A percentile compares a stretch with the other conserved stretches of the same genome.
These are phyloP conservation scores for Leucaena leucocephala DNA, from an alignment of 306 rosid species.

Conservation along the genomic window DNA sequence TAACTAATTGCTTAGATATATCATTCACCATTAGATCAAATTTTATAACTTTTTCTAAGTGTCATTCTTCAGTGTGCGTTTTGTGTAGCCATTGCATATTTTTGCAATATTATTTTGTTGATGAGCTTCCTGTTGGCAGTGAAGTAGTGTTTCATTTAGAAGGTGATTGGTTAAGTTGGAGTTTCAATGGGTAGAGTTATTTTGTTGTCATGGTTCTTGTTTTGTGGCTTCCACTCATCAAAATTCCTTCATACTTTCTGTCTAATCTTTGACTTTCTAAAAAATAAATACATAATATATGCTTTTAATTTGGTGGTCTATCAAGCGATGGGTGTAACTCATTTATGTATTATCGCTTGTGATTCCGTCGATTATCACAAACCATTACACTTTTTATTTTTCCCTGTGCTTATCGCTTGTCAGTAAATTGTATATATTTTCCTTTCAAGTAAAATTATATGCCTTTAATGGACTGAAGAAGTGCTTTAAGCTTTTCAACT, in stretches of 20 bases:
- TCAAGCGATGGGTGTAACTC: constrained; percentile 16
- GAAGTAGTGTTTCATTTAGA: constrained; percentile 20
- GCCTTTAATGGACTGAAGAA: constrained; percentile 24
- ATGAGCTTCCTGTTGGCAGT: constrained; percentile 7
- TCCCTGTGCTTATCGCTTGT: constrained; percentile 18
- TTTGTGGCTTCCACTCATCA: constrained; percentile 21
- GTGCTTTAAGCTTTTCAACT: constrained; percentile 53
- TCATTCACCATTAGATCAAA: neutral
- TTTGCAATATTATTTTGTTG: neutral
- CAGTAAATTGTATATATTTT: neutral
- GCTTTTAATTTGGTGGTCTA: constrained; percentile 16
- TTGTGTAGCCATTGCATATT: constrained; percentile 15
- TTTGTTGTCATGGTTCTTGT: constrained; percentile 5
- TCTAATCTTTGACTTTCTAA: constrained; percentile 12
- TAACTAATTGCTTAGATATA: neutral
- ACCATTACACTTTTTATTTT: constrained; percentile 12
- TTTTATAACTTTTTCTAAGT: no score
- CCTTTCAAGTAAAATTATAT: neutral
- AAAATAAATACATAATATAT: neutral
- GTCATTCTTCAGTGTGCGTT: neutral
- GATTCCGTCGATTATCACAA: neutral
- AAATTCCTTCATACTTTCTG: neutral
- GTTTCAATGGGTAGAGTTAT: constrained; percentile 25
- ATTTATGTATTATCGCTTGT: neutral
- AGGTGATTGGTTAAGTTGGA: constrained; percentile 10